Base-by-base conservation (phyloP, 2,329 filamentous ascomycete species). In the Sporothrix sp. region DNA sequence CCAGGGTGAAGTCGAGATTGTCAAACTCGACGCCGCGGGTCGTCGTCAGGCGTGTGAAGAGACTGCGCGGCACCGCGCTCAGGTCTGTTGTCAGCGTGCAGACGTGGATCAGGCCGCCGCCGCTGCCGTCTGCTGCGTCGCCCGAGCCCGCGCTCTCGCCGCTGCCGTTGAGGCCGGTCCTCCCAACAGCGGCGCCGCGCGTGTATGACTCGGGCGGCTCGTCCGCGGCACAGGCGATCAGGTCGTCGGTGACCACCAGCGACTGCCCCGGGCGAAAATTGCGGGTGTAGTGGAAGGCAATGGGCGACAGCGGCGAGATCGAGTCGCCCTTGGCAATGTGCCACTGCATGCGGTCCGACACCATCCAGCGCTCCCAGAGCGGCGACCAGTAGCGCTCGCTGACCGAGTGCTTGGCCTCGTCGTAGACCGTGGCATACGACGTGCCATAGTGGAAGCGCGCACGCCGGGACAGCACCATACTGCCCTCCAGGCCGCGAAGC, bases 211-310 rank as follows among this genome's bases (percentile, higher is more conserved):
- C 73, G 0, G 81, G 84, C 6, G 81, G 82, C 48, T 74, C 72
- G 55, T 89, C 84, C 3, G 77, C 74, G 51, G 86, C 84, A 59
- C 82, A 87, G 4, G 83, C 84, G 54, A 90, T 87, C 33, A 91
- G 70, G 59, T 91, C 85, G 65, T 91, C 86, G 47, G 86, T 85
- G 6, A 91, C 86, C 4, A 87, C 67, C 7, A 89, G 75, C 0
- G 82, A 85, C 65, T 90, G 86, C 0, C 84, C 82, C 0, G 85
- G 84, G 1, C 85, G 79, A 68, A 91, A 91, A 65, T 90, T 91
- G 54, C 86, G 82, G 3, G 86, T 90, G 67, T 90, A 91, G 70
- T 90, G 85, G 67, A 91, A 90, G 2, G 84, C 84, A 52, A 90
- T 83, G 0, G 86, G 85, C 1, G 78, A 74, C 1, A 80, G 70